Percentiles rank a stretch among this genome's conserved stretches.
These are phyloP conservation scores for Graphilbum ipis-grandicollis DNA, from an alignment of 2,329 filamentous ascomycete genomes.

Conservation along the genomic window DNA sequence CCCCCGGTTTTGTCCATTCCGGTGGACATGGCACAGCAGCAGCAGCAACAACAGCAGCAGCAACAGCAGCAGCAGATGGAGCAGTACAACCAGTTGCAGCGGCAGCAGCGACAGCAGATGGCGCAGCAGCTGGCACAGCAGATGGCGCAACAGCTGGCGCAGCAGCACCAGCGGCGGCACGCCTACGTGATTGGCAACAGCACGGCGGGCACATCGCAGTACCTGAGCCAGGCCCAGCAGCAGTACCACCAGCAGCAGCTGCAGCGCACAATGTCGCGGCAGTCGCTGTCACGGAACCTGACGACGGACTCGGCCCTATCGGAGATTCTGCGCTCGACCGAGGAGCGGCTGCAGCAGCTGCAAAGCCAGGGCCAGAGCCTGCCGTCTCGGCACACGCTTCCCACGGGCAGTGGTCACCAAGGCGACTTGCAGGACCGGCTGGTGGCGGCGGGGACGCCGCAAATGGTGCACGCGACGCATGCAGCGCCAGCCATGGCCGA, in stretches of 20 bases:
- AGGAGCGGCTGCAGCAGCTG: slow-evolving; percentile 23
- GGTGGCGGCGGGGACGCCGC: not conserved
- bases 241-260: not conserved
- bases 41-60: not conserved
- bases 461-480: not conserved
- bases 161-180: not conserved
- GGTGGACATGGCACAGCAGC: not conserved
- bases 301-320: slow-evolving; percentile 29
- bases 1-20: slow-evolving; percentile 3
- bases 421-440: no score
- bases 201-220: not conserved
- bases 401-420: no score
- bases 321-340: slow-evolving; percentile 34
- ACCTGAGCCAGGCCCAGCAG: not conserved
- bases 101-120: not conserved
- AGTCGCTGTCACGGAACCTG: slow-evolving; percentile 1
- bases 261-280: not conserved
- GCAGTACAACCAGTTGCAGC: not conserved
- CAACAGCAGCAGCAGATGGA: not conserved
- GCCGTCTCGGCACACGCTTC: no score
- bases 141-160: not conserved
- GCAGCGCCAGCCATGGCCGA: not conserved
- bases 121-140: slow-evolving; percentile 1
- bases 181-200: not conserved
- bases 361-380: not conserved